These are phyloP conservation scores for Phyllosticta citriasiana DNA, from an alignment of 2,329 filamentous ascomycete species.

Conservation along the genomic window DNA sequence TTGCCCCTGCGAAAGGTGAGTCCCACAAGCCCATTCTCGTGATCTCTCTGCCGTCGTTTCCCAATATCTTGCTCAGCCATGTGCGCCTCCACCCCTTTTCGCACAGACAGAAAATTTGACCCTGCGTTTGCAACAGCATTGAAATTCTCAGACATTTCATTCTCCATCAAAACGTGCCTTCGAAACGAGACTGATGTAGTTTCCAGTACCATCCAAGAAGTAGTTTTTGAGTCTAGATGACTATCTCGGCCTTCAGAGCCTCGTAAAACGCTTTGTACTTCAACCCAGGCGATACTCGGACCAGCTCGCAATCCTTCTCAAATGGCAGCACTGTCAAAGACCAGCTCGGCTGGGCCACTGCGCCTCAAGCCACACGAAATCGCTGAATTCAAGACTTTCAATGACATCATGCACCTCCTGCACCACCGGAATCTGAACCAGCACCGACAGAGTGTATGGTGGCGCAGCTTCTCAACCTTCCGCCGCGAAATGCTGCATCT, in stretches of 20 bases:
- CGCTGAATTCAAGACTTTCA: constrained; percentile 19
- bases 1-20: not conserved
- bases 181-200: too few species aligned
- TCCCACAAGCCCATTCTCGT: not conserved
- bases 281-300: not conserved
- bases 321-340: not conserved
- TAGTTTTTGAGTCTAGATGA: too few species aligned
- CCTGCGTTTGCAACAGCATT: too few species aligned
- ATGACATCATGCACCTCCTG: constrained; percentile 48
- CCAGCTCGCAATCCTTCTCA: not conserved
- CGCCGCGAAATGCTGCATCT: constrained; percentile 56
- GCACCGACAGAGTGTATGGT: constrained; percentile 75
- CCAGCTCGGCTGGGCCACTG: not conserved
- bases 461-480: constrained; percentile 60
- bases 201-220: too few species aligned
- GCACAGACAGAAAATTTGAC: too few species aligned
- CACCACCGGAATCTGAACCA: constrained; percentile 85
- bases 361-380: constrained; percentile 7
- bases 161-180: too few species aligned
- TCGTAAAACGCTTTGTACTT: not conserved
- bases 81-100: too few species aligned
- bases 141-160: too few species aligned
- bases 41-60: too few species aligned
- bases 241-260: too few species aligned
- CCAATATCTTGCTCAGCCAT: too few species aligned